Evolutionary conservation across 768 basidiomycete species (phyloP).

Genomic region (Lactarius pseudohatsudake): DNA sequence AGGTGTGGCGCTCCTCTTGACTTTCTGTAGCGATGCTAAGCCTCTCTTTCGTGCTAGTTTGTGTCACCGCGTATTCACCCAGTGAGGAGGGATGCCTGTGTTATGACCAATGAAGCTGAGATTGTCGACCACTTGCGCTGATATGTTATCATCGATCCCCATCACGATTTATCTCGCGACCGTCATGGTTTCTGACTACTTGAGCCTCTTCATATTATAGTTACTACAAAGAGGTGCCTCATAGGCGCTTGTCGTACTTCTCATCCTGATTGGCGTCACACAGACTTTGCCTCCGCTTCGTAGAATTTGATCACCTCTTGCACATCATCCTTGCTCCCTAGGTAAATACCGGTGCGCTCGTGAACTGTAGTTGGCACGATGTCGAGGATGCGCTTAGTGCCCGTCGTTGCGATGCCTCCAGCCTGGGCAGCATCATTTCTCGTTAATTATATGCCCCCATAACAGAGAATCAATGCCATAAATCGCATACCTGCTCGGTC

Average conservation of each 20-base stretch:
- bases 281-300: constrained; percentile 38
- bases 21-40: constrained; percentile 4
- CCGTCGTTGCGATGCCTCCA: constrained; percentile 95
- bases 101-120: constrained; percentile 86
- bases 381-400: constrained; percentile 90
- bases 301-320: constrained; percentile 88
- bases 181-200: neutral
- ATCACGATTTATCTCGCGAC: neutral
- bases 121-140: constrained; percentile 54
- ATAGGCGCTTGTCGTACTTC: constrained; percentile 8
- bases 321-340: constrained; percentile 93
- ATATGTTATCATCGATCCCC: constrained; percentile 6
- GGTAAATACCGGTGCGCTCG: constrained; percentile 88
- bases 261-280: constrained; percentile 3
- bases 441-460: constrained; percentile 27
- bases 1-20: constrained; percentile 44
- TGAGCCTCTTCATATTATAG: constrained; percentile 1
- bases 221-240: neutral
- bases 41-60: constrained; percentile 49
- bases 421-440: constrained; percentile 52
- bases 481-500: constrained; percentile 74
- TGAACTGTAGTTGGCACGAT: constrained; percentile 86
- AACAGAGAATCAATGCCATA: constrained; percentile 5
- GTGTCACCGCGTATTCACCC: constrained; percentile 81
- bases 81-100: constrained; percentile 71